Evolutionary conservation across 805 yeast species (phyloP).

Genomic region (Lipomyces kockii): DNA sequence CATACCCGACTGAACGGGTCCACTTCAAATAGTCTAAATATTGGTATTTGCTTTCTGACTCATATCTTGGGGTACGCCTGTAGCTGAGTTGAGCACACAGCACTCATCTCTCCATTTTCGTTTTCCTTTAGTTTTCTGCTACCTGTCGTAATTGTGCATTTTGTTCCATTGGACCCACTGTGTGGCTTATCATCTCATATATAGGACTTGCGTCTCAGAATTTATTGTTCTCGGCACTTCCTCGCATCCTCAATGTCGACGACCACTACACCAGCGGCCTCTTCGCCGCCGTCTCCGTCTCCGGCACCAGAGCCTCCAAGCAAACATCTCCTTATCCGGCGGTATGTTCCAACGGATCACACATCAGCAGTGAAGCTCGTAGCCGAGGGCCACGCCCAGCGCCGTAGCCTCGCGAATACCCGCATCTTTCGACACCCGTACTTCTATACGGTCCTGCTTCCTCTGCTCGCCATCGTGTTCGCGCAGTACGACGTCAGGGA

Average conservation of each 20-base stretch:
- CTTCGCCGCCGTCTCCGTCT: not conserved
- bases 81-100: not conserved
- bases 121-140: not conserved
- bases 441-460: constrained; percentile 23
- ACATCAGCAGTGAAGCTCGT: constrained; percentile 21
- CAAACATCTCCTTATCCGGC: constrained; percentile 23
- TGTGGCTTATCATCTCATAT: not conserved
- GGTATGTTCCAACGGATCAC: constrained; percentile 21
- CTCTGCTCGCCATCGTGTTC: constrained; percentile 26
- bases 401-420: constrained; percentile 29
- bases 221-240: not conserved
- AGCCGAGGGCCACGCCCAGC: constrained; percentile 28
- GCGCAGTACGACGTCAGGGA: constrained; percentile 13
- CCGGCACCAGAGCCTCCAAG: not conserved
- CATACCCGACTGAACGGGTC: not conserved
- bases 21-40: not conserved
- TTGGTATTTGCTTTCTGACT: not conserved
- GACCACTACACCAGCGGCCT: not conserved
- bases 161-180: not conserved
- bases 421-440: constrained; percentile 27
- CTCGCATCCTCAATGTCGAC: not conserved
- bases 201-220: not conserved
- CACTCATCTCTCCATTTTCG: not conserved
- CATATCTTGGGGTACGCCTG: not conserved
- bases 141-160: not conserved